phyloP scores from a whole-genome alignment of 805 yeast species.

The Tetrapisispora fleetii region DNA sequence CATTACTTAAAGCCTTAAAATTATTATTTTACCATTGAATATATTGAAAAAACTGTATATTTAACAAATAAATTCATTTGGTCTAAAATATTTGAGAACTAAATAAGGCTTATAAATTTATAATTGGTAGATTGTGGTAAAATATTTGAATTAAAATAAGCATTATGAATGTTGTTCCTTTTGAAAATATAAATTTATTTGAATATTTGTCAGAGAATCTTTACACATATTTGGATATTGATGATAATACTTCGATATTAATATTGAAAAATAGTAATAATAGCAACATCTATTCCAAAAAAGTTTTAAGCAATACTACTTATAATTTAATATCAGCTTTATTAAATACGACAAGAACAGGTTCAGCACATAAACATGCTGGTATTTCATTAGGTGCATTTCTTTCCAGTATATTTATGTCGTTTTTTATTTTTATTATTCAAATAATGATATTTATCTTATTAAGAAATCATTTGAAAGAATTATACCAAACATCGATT shows the following conservation, averaged over 20 bases:
- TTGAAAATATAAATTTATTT: background rate
- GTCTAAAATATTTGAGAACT: too few species aligned
- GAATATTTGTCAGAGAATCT: constrained; percentile 7
- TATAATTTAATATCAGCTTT: constrained; percentile 23
- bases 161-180: background rate
- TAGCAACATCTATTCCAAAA: constrained; percentile 3
- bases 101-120: too few species aligned
- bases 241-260: constrained; percentile 10
- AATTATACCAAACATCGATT: constrained; percentile 46
- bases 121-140: too few species aligned
- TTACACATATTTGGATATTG: constrained; percentile 11
- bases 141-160: too few species aligned
- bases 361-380: constrained; percentile 46
- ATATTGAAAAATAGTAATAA: constrained; percentile 6
- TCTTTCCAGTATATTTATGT: constrained; percentile 43
- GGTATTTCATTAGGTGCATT: constrained; percentile 52
- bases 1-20: too few species aligned
- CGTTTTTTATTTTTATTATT: constrained; percentile 42
- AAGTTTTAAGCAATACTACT: constrained; percentile 10
- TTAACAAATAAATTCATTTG: too few species aligned
- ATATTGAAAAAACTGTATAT: too few species aligned
- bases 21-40: too few species aligned
- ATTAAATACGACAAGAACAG: constrained; percentile 44
- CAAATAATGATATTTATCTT: constrained; percentile 40
- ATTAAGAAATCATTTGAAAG: constrained; percentile 28